Evolutionary conservation across 352 stramenopile species (phyloP), one percentile per base, ranked within the genome.

Genomic region (Globisporangium yorkense): DNA sequence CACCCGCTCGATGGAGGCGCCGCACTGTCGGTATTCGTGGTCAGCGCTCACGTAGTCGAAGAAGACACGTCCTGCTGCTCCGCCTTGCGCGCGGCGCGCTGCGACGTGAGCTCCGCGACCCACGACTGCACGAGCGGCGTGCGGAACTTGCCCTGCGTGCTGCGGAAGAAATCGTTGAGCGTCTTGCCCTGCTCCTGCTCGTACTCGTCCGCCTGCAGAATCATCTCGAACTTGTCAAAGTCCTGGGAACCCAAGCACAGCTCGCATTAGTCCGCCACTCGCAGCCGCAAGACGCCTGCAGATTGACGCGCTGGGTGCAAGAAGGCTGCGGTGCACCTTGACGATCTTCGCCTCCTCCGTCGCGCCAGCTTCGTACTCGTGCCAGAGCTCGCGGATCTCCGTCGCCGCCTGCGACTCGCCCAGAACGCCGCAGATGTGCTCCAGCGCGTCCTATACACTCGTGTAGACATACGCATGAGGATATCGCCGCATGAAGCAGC

Each of bases 141-240:
- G 60, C 75, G 75, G 65, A 93, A 91, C 57, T 89, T 90, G 68
- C 76, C 75, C 56, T 86, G 72, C n/a, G 84, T 93, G 70, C 80
- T 88, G 51, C 71, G 67, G 68, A 93, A 93, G 57, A 93, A 93
- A 54, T 91, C 79, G 43, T 90, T 70, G 6, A 93, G 68, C 41
- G 66, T 52, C 15, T 81, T 66, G 51, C 74, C 67, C 60, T 93
- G 80, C 20, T 68, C 80, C 37, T 71, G 70, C 57, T 98, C 92
- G 67, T 98, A 98, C 51, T 97, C 88, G 52, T 97, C 75, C 10
- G 92, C 92, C 64, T 98, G 92, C 51, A 98, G 66, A 47, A 97
- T 96, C 90, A 98, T 98, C 68, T 98, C 92, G 56, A 98, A 93
- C 68, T 97, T 97, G 67, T 98, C 92, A 71, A 98, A 94, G 66